Evolutionary conservation across 2,329 filamentous ascomycete species (phyloP), one percentile per base, ranked within the genome.

Genomic region (Cytospora mali): DNA sequence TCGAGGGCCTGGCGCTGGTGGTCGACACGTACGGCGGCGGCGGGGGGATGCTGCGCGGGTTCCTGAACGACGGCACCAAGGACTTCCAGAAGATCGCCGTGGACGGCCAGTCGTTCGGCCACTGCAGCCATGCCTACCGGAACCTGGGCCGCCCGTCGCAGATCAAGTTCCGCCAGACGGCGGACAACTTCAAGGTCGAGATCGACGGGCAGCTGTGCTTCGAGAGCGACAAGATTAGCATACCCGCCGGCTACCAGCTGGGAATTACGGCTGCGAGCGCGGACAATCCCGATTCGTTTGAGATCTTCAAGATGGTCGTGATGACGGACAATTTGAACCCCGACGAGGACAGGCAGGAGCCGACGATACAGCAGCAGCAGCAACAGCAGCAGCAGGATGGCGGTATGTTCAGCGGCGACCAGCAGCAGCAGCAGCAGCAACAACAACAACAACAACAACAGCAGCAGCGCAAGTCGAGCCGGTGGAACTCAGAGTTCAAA

Each of bases 271-370:
- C 94, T 49, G 91, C 92, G 18, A 94, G 92, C 3, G 91, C 92
- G 31, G 94, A 98, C 68, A 93, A 88, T 70, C 93, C 95, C 0
- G 95, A 99, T 77, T 96, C 92, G 6, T 96, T 97, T 71, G 95
- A 99, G 76, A 76, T 97, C 68, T 95, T 93, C 81, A 96, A 94
- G 74, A 84, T 98, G 72, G 83, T 90, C 39, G 85, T 95, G 57
- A 86, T 88, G 71, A 88, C 84, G 13, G 84, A 86, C 28, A 73
- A 74, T 31, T 73, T 71, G 62, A 71, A 75, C 55, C 70, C 73
- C 10, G 39, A 62, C 59, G 54, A 68, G 31, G 64, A 66, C 60
- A 57, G 69, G 27, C 64, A 69, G 49, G 60, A 62, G 50, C 50
- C 57, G 27, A 51, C 50, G 46, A 39, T 54, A 50, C 65, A 66